Conservation (phyloP, 2,329 filamentous ascomycete species). For the Aspergillus novofumigatus region DNA sequence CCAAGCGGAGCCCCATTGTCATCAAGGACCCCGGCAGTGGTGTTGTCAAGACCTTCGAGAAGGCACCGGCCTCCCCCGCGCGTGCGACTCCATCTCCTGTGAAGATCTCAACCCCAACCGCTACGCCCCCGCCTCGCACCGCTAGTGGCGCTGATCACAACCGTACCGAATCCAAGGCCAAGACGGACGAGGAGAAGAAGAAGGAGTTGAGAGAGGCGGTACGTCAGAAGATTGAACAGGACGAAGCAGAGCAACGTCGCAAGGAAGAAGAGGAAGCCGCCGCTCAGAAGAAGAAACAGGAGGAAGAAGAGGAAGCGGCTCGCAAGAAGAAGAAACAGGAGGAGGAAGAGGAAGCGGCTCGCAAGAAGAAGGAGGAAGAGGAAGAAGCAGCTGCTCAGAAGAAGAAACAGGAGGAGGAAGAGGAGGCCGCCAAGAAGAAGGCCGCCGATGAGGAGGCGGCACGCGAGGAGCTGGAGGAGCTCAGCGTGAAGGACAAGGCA, state of each 20-base stretch:
- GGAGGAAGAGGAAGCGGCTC: conserved; percentile 27
- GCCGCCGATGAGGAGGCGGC: conserved; percentile 21
- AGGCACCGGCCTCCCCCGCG: conserved; percentile 60
- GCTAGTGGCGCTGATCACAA: conserved; percentile 63
- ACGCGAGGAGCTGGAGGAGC: conserved; percentile 21
- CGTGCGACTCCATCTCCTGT: conserved; percentile 56
- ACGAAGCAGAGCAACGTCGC: conserved; percentile 49
- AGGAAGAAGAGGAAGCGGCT: conserved; percentile 28
- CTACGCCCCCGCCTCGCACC: conserved; percentile 75
- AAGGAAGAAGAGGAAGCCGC: conserved; percentile 45
- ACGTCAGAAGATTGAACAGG: conserved; percentile 52
- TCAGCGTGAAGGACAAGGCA: conserved; percentile 33
- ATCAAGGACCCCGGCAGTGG: conserved; percentile 84
- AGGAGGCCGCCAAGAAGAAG: conserved; percentile 27
- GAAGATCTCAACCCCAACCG: conserved; percentile 63
- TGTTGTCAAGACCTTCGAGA: conserved; percentile 65
- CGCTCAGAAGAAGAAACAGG: conserved; percentile 25
- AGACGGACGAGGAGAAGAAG: conserved; percentile 77
- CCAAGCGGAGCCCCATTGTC: conserved; percentile 69
- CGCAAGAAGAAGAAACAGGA: conserved; percentile 24
- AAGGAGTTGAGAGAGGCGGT: conserved; percentile 63
- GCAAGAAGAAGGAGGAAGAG: conserved; percentile 29
- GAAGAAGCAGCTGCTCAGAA: conserved; percentile 12
- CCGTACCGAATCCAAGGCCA: conserved; percentile 68
- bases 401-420: conserved; percentile 22